Base-by-base conservation (phyloP, 2,329 filamentous ascomycete genomes). In the Alternaria infectoria region DNA sequence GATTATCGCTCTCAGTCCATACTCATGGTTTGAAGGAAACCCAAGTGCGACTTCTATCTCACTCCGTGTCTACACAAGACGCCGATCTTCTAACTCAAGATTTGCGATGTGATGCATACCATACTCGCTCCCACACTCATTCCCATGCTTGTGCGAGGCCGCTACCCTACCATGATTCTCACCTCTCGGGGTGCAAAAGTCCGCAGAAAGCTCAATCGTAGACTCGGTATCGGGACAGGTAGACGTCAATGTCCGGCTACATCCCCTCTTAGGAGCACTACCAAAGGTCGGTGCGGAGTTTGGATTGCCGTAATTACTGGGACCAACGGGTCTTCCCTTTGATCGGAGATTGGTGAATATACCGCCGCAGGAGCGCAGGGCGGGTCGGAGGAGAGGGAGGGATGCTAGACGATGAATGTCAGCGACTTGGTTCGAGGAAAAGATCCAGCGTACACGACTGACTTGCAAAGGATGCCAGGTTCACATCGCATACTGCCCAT, bases 401-500 rank as follows among this genome's bases (percentile, higher is more conserved):
- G 69, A 71, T 15, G 70, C 69, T 72, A 19, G 9, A 26, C 17
- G 28, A 4, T 6, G n/a, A 6, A 10, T 17, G 36, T 32, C 26
- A 51, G 54, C 54, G 7, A 9, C 2, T 3, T 30, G 8, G 2
- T 46, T 23, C 5, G 17, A 21, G 9, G 26, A 12, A 19, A 10
- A 62, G 26, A 1, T n/a, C 5, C 2, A 7, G 3, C 5, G 12
- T 12, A 23, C 1, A 12, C 21, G n/a, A 59, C 67, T 64, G 17
- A 72, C 69, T 69, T 25, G 68, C 63, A 13, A 72, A 66, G 6
- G 61, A 67, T 9, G 71, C 70, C 5, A 74, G 61, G 23, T 74
- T 74, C 19, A 74, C 69, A 36, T 74, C 71, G 45, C 69, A 72
- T 4, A 72, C 71, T 11, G 69, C 69, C 67, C 70, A 71, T n/a